phyloP scores from a whole-genome alignment of 495 filamentous ascomycete genomes.

The Clavariopsis aquatica region DNA sequence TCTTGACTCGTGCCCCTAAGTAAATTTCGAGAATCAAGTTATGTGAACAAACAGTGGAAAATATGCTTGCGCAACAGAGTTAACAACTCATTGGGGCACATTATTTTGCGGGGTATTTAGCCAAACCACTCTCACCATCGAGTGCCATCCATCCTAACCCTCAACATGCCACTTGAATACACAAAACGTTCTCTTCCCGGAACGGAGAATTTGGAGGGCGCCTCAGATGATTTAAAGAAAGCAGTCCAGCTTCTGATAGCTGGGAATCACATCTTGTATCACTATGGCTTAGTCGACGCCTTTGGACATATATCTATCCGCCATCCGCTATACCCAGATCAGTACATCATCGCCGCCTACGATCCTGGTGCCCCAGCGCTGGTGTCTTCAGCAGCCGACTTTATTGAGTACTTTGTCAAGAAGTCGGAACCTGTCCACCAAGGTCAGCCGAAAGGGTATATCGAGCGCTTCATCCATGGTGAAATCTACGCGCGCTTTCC shows the following conservation, averaged over 20 bases:
- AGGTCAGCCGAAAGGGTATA: constrained; percentile 42
- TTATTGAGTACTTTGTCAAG: constrained; percentile 49
- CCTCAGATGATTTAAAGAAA: not conserved
- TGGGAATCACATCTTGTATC: constrained; percentile 38
- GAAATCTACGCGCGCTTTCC: constrained; percentile 53
- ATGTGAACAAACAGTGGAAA: too few species aligned
- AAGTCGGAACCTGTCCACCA: constrained; percentile 48
- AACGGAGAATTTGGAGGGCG: not conserved
- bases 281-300: constrained; percentile 51
- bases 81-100: too few species aligned
- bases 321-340: constrained; percentile 44
- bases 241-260: constrained; percentile 27
- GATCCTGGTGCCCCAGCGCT: constrained; percentile 48
- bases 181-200: constrained; percentile 17
- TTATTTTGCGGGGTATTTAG: not conserved
- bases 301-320: constrained; percentile 58
- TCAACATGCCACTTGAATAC: not conserved
- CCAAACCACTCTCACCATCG: not conserved
- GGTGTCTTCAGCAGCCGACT: constrained; percentile 48
- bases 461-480: constrained; percentile 56
- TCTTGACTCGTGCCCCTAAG: too few species aligned
- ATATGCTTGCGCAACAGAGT: too few species aligned
- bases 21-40: too few species aligned
- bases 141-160: not conserved
- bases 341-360: constrained; percentile 52